Base-by-base conservation (phyloP, 495 filamentous ascomycete genomes). In the Aspergillus nanangensis region DNA sequence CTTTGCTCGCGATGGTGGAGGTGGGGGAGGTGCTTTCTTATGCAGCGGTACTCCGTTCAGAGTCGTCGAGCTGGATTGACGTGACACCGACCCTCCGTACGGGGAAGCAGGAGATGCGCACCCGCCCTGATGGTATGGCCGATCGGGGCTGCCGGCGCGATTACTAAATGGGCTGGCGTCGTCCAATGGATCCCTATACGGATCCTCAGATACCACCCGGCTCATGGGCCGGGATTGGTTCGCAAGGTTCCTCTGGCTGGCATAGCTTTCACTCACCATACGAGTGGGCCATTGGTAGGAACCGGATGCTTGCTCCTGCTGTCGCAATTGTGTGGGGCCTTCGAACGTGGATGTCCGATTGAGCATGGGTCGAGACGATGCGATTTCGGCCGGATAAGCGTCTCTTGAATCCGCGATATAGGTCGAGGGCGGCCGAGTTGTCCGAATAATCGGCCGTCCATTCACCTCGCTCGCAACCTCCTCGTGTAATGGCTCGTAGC, bases 21-120 rank as follows among this genome's bases (percentile, higher is more conserved):
- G 88, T 27, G 88, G 88, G 5, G 88, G 88, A 27, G 88, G 84
- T 8, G 77, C 80, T 63, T 88, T 90, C 69, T 87, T 86, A 19
- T 57, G 41, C 15, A 64, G 54, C 50, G 65, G 65, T 25, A 61
- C 55, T 13, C 61, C 48, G 49, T 74, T 75, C 46, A 73, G 34
- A 22, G 66, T 73, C 21, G 70, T 70, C 47, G 72, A 63, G 54
- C 76, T 76, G 44, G 78, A 72, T 45, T 71, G 78, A 29, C 77
- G 75, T 19, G 81, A 81, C 35, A 74, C 70, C 36, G 75, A 60
- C 58, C 81, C 82, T 24, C 76, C 80, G 48, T 78, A 70, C 19
- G 81, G 82, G 3, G 83, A 81, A 13, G 78, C 76, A 3, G 83
- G 82, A 36, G 83, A 86, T 29, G 73, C 71, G 13, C 78, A 79